Percentiles rank a stretch among this genome's conserved stretches.
Evolutionary conservation across 2,329 filamentous ascomycete genomes (phyloP).

Genomic region (Alternaria sp.): DNA sequence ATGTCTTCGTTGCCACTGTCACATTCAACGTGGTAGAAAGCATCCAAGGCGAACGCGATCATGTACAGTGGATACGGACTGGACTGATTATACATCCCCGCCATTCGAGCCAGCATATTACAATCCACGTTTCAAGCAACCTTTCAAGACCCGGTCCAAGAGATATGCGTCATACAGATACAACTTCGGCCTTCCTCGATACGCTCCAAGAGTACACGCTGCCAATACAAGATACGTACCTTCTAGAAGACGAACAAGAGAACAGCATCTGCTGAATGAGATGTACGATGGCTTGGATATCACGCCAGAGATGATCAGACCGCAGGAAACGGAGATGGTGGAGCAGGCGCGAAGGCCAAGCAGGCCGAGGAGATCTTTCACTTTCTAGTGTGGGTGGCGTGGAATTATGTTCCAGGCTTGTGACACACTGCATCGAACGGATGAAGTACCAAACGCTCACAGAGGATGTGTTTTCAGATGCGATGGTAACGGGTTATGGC

Average conservation of each 20-base stretch:
- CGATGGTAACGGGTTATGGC: not conserved
- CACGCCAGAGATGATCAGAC: not conserved
- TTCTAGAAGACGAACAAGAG: not conserved
- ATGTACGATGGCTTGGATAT: not conserved
- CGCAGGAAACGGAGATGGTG: not conserved
- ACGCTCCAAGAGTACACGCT: not conserved
- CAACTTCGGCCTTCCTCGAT: not conserved
- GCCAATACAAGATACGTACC: not conserved
- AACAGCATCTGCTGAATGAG: not conserved
- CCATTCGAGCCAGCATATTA: not conserved
- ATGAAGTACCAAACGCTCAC: not conserved
- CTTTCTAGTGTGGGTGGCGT: too few relatives aligned
- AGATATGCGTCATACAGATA: not conserved
- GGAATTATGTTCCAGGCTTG: not conserved
- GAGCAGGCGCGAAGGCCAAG: not conserved
- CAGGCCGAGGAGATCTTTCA: not conserved
- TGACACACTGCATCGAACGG: not conserved
- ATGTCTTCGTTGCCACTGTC: not conserved
- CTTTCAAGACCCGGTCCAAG: not conserved
- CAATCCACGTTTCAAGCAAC: not conserved
- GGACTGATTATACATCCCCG: not conserved
- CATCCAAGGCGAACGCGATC: not conserved
- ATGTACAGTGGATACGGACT: not conserved
- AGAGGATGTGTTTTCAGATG: not conserved
- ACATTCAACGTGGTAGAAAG: not conserved